These are phyloP conservation scores for Diplodia mutila DNA, from an alignment of 2,329 filamentous ascomycete species.

Conservation along the genomic window DNA sequence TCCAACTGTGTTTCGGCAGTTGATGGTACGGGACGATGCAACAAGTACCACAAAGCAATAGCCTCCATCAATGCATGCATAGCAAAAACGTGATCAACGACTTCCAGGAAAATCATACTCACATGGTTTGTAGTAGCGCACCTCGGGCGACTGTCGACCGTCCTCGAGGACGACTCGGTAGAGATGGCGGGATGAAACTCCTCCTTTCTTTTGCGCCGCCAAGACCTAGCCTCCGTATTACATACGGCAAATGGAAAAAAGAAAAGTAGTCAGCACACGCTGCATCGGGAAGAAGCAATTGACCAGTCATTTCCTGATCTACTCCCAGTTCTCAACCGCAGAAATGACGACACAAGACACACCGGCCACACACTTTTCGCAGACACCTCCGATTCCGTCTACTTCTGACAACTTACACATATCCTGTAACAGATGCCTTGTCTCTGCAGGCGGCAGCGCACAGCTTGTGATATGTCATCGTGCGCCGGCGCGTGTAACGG, in stretches of 20 bases:
- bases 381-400: not conserved
- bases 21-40: not conserved
- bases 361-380: not conserved
- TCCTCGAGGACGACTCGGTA: not conserved
- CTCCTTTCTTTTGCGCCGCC: slow-evolving; percentile 12
- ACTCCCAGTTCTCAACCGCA: not conserved
- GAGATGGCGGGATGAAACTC: no score
- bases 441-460: not conserved
- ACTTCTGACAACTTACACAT: slow-evolving; percentile 12
- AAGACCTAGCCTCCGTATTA: not conserved
- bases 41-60: slow-evolving; percentile 16
- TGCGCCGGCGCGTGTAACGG: slow-evolving; percentile 7
- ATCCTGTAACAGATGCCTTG: slow-evolving; percentile 6
- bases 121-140: not conserved
- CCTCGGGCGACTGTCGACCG: not conserved
- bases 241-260: not conserved
- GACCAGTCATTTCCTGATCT: not conserved
- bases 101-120: not conserved
- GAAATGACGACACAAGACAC: not conserved
- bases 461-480: slow-evolving; percentile 16
- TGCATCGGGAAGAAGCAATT: not conserved
- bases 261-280: not conserved
- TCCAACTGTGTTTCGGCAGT: not conserved
- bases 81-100: not conserved
- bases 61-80: not conserved